Base-by-base conservation (phyloP, 371 early-diverging fungal genomes). In the Massospora cicadina region DNA sequence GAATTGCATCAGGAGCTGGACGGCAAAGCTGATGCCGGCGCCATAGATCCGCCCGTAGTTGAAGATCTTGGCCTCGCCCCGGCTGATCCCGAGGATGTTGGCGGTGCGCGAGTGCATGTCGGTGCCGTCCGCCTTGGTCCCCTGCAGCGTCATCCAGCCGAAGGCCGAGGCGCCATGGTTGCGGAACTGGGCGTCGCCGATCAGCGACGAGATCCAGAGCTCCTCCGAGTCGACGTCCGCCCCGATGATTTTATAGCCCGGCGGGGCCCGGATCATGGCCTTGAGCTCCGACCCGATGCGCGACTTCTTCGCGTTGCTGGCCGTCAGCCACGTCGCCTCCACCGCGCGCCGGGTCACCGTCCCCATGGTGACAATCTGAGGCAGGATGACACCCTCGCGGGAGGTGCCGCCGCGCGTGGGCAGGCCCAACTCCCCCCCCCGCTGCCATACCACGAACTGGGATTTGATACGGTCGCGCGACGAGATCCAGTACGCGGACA, bases 161-260 rank as follows among this genome's bases (percentile, higher is more conserved):
- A 98, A 72, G 0, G 97, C 93, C 0, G 95, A 90, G 0, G 88
- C 87, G 3, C 98, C 98, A 69, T 94, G 95, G 68, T 86, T 81
- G 12, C 88, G 81, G 70, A 98, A 91, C 74, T 95, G 94, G 2
- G 93, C 79, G 73, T 96, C 98, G 24, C 95, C 95, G 67, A 98
- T 82, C 12, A 95, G 70, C 71, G 89, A 87, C 1, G 93, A 85
- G 65, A 98, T 95, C 98, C 98, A 98, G 21, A 98, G 79, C 74
- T 98, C 98, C 70, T 98, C 90, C 0, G 89, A 88, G 68, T 98
- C 98, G 0, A 98, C 98, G 73, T 98, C 98, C 0, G 98, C 98
- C 1, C 98, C 98, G 1, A 96, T 86, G 71, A 98, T 81, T 58
- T 78, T 79, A 71, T 88, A 88, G 7, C 83, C 93, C 5, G 70